Evolutionary conservation across 1,284 basidiomycete species (phyloP), one percentile per base, ranked within the genome.

Genomic region (Rhodotorula mucilaginosa): DNA sequence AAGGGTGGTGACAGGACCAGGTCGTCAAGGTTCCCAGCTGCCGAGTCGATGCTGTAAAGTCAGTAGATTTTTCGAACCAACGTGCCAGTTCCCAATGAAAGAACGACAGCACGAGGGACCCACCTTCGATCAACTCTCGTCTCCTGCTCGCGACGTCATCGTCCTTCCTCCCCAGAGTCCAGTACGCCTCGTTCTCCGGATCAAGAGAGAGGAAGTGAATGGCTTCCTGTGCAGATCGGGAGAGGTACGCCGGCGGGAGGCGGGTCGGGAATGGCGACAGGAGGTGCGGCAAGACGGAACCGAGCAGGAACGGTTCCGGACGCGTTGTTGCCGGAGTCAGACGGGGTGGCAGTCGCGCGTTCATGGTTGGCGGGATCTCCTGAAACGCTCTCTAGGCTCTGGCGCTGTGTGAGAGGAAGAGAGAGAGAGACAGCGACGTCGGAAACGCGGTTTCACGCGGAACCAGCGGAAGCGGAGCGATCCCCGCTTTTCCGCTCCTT

Each of bases 51-150:
- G 8, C 19, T 58, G 31, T 58, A 51, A 34, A 29, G 31, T 49
- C 46, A 21, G 39, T 13, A 44, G 26, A 26, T 26, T 26, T 26
- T 26, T 26, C 26, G 26, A 26, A 26, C 26, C 26, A 26, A 26
- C 26, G 26, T 26, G 26, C 26, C 26, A 26, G 26, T 26, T 26
- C 26, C 26, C 26, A 26, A 26, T 26, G 26, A 26, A 26, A 23
- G 15, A 31, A 44, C 21, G 12, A 51, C 34, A 1, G n/a, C 3
- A 10, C 34, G 34, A 34, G 34, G 34, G 34, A 23, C 62, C 23
- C 13, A 70, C 71, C 61, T 61, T 73, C 68, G 21, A 70, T 31
- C n/a, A 73, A 52, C 31, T 67, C 68, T 16, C 60, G 21, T 21
- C 68, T 34, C 29, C 34, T 46, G 2, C 19, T 6, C 7, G 44